Percentiles rank a stretch among this genome's conserved stretches.
phyloP scores from a whole-genome alignment of 768 basidiomycete species.

The Sporobolomyces phaffii region DNA sequence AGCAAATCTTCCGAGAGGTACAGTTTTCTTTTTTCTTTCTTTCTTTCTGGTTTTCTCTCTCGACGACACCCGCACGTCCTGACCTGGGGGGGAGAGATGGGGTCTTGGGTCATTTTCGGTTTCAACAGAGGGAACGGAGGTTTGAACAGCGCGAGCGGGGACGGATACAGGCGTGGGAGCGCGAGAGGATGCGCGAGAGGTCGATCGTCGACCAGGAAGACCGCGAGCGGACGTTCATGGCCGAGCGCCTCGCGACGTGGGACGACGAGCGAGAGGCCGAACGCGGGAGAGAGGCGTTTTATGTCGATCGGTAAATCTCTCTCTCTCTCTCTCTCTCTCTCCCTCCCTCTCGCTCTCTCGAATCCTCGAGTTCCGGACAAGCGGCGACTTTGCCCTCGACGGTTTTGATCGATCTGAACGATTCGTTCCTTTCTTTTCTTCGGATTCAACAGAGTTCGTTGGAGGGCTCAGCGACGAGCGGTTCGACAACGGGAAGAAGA shows the following conservation, averaged over 20 bases:
- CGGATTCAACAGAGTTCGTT: constrained; percentile 64
- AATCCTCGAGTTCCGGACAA: no score
- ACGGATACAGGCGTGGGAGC: constrained; percentile 55
- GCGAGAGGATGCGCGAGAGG: constrained; percentile 50
- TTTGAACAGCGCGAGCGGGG: constrained; percentile 83
- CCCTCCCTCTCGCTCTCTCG: constrained; percentile 20
- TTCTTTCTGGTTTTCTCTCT: background rate
- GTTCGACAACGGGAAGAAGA: constrained; percentile 70
- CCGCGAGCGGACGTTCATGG: constrained; percentile 54
- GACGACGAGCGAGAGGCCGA: constrained; percentile 86
- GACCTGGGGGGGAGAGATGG: no score
- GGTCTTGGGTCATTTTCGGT: no score
- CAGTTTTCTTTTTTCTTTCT: constrained; percentile 44
- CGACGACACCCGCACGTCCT: no score
- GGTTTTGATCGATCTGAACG: no score
- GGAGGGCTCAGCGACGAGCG: constrained; percentile 71
- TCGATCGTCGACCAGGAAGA: constrained; percentile 70
- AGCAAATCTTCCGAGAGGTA: constrained; percentile 78
- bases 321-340: constrained; percentile 42
- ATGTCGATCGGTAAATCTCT: constrained; percentile 82
- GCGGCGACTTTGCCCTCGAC: no score
- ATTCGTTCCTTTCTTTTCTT: no score
- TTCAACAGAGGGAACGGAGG: constrained; percentile 78
- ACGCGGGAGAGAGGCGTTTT: constrained; percentile 85
- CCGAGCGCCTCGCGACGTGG: constrained; percentile 71